Conservation (phyloP, 345 rosid genomes). For the Moricandia moricandioides region DNA sequence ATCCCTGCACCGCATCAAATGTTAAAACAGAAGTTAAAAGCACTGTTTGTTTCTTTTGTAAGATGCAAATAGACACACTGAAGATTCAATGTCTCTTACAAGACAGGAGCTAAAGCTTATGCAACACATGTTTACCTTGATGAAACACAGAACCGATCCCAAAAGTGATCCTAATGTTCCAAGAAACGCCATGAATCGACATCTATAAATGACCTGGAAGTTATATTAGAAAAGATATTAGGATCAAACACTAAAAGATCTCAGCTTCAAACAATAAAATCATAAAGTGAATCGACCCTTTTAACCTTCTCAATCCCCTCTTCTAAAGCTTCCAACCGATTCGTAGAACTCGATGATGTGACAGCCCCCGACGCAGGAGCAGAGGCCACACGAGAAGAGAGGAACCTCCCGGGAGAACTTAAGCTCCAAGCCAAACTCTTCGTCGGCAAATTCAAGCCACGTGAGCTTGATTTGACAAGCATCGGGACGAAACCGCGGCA, state of each 20-base stretch:
- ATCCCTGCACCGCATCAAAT: slow-evolving; percentile 56
- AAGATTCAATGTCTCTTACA: neutral
- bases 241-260: neutral
- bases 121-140: slow-evolving; percentile 63
- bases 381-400: slow-evolving; percentile 30
- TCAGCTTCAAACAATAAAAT: slow-evolving; percentile 7
- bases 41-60: neutral
- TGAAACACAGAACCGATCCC: slow-evolving; percentile 75
- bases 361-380: slow-evolving; percentile 31
- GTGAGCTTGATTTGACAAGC: slow-evolving; percentile 15
- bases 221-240: neutral
- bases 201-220: slow-evolving; percentile 56
- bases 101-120: neutral
- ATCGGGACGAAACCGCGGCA: neutral
- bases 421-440: neutral
- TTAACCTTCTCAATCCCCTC: slow-evolving; percentile 65
- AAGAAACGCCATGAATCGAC: slow-evolving; percentile 71
- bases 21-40: neutral
- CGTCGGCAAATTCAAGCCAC: slow-evolving; percentile 22
- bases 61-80: neutral
- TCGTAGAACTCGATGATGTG: slow-evolving; percentile 32
- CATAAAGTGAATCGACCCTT: neutral
- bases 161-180: slow-evolving; percentile 72
- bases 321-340: slow-evolving; percentile 45
- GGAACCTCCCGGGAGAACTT: neutral